Evolutionary conservation across 164 flowering plant genomes (phyloP).

Genomic region (Cinnamomum micranthum): DNA sequence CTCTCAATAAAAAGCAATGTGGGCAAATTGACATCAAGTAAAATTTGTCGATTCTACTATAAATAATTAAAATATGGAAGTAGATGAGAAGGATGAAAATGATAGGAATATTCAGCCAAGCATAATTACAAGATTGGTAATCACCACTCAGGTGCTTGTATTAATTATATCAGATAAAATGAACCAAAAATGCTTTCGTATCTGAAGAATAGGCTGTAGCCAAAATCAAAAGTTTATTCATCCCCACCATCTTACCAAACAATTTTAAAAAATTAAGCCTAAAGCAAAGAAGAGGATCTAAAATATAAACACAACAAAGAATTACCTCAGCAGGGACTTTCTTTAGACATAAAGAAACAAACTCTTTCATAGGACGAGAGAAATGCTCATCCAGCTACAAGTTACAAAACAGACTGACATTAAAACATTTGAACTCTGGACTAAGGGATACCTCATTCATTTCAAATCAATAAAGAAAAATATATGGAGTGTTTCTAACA

Average conservation of each 20-base stretch:
- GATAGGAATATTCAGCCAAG: neutral
- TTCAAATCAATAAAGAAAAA: neutral
- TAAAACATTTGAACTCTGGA: neutral
- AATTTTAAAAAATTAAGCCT: neutral
- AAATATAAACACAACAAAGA: conserved; percentile 10
- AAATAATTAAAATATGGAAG: neutral
- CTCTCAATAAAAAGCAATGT: no score
- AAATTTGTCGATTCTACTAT: no score
- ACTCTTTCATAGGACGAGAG: conserved; percentile 95
- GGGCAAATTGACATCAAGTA: no score
- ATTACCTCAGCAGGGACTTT: conserved; percentile 87
- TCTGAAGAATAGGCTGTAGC: no score
- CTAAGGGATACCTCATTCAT: neutral
- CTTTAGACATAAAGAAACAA: conserved; percentile 83
- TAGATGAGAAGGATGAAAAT: neutral
- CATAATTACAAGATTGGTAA: neutral
- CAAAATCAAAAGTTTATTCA: neutral
- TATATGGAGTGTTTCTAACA: neutral
- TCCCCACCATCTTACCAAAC: neutral
- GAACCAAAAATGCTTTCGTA: no score
- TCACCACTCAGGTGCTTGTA: neutral
- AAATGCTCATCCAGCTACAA: conserved; percentile 97
- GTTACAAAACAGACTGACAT: conserved; percentile 5
- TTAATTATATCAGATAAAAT: neutral
- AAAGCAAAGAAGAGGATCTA: neutral